Evolutionary conservation across 208 protist species (phyloP), one percentile per base, ranked within the genome.

Genomic region (Angomonas deanei): DNA sequence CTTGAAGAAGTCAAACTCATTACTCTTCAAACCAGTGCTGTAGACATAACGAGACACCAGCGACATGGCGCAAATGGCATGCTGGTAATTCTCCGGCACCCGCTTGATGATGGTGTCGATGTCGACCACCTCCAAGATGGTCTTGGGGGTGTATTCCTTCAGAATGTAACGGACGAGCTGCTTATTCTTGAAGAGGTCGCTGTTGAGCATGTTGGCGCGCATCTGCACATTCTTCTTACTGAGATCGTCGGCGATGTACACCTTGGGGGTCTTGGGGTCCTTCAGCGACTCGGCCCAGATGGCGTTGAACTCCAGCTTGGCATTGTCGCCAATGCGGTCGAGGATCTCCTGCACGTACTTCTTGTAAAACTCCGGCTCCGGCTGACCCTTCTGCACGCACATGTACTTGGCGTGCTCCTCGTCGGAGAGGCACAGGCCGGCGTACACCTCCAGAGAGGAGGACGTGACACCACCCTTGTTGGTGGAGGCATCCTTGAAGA

Each of bases 401-500:
- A 98, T 97, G 75, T 93, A 76, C 74, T 89, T 84, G 34, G 73
- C 74, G 67, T 93, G 87, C 70, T 97, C 87, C 63, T 92, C 86
- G 57, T 98, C 97, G 1, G 75, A 86, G n/a, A 98, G 76, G n/a
- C 91, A 77, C 5, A 99, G 80, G 0, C 92, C 96, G 0, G 95
- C 87, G 30, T 97, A 85, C 10, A 99, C 96, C 75, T 99, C 97
- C n/a, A 98, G 79, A 21, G 96, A 98, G 11, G 97, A 99, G 5
- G 90, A 97, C 0, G 96, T 99, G 6, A 99, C 97, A 60, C 97
- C 97, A 56, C 97, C 96, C 82, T 99, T 99, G 78, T 99, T 99
- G 8, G 96, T 80, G 21, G 88, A 91, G 10, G 96, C 90, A 61
- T 98, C 94, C 72, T 97, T 95, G 66, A 97, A 90, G 11, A 94